These are phyloP conservation scores for Odonthalia washingtoniensis DNA, from an alignment of 31 red algal species.

Conservation along the genomic window DNA sequence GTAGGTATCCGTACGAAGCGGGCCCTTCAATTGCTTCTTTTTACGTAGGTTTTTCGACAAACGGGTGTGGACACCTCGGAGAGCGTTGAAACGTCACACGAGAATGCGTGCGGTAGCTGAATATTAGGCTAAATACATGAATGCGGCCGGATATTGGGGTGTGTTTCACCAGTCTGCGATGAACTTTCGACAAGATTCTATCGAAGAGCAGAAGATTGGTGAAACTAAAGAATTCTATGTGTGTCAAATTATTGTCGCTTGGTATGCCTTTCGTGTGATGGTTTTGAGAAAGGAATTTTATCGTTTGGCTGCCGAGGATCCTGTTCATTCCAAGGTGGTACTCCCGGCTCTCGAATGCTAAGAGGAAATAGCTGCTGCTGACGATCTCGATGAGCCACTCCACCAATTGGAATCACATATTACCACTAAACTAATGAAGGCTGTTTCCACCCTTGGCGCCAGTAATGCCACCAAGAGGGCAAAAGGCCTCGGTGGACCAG, in stretches of 20 bases:
- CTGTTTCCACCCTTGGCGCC: slow-evolving; percentile 37
- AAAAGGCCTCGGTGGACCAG: not conserved
- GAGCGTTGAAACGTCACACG: not conserved
- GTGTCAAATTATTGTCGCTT: not conserved
- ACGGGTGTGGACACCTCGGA: slow-evolving; percentile 25
- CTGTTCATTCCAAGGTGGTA: not conserved
- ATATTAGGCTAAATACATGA: slow-evolving; percentile 63
- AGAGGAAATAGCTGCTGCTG: slow-evolving; percentile 1
- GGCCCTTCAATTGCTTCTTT: slow-evolving; percentile 15
- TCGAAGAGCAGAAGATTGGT: not conserved
- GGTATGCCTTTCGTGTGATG: slow-evolving; percentile 3
- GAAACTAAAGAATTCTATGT: not conserved
- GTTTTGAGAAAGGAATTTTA: slow-evolving; percentile 5
- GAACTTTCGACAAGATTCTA: slow-evolving; percentile 9
- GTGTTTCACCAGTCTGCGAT: slow-evolving; percentile 46
- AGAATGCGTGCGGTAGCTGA: slow-evolving; percentile 24
- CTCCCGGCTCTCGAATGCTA: not conserved
- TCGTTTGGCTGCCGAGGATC: slow-evolving; percentile 9
- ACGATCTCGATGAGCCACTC: slow-evolving; percentile 8
- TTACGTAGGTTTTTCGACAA: slow-evolving; percentile 42
- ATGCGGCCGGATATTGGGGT: slow-evolving; percentile 52
- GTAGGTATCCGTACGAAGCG: slow-evolving; percentile 33
- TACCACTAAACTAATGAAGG: slow-evolving; percentile 29
- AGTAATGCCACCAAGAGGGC: slow-evolving; percentile 42
- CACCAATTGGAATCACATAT: too few species aligned